Conservation (phyloP, 306 rosid genomes). For the Sechiopsis laciniata region DNA sequence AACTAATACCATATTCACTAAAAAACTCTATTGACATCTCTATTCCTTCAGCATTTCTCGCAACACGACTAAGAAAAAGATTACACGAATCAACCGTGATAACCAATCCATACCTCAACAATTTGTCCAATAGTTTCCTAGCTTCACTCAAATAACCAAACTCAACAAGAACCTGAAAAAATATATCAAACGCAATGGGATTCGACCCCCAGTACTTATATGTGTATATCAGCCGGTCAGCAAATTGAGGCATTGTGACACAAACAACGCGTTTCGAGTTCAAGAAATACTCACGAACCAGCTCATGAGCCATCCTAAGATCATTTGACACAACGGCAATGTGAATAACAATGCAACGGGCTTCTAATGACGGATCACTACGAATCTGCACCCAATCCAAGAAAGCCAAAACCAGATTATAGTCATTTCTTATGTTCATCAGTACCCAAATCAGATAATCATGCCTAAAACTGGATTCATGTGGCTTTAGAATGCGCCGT, state of each 20-base stretch:
- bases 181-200: slow-evolving; percentile 66
- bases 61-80: slow-evolving; percentile 47
- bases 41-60: slow-evolving; percentile 35
- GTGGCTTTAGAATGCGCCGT: slow-evolving; percentile 48
- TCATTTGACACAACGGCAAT: slow-evolving; percentile 60
- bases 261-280: slow-evolving; percentile 38
- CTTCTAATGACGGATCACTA: slow-evolving; percentile 50
- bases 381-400: slow-evolving; percentile 64
- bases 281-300: slow-evolving; percentile 52
- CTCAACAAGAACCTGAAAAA: slow-evolving; percentile 70
- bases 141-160: slow-evolving; percentile 56
- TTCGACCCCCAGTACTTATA: slow-evolving; percentile 77
- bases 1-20: slow-evolving; percentile 60
- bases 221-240: slow-evolving; percentile 61
- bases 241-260: slow-evolving; percentile 35
- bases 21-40: slow-evolving; percentile 46
- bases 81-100: slow-evolving; percentile 73
- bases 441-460: slow-evolving; percentile 71
- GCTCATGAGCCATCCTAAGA: slow-evolving; percentile 48
- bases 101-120: slow-evolving; percentile 55
- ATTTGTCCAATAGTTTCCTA: slow-evolving; percentile 44
- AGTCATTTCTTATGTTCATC: slow-evolving; percentile 49
- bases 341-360: slow-evolving; percentile 65
- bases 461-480: slow-evolving; percentile 47
- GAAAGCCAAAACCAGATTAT: slow-evolving; percentile 48